Evolutionary conservation across 306 rosid species (phyloP).

Genomic region (Morella rubra): DNA sequence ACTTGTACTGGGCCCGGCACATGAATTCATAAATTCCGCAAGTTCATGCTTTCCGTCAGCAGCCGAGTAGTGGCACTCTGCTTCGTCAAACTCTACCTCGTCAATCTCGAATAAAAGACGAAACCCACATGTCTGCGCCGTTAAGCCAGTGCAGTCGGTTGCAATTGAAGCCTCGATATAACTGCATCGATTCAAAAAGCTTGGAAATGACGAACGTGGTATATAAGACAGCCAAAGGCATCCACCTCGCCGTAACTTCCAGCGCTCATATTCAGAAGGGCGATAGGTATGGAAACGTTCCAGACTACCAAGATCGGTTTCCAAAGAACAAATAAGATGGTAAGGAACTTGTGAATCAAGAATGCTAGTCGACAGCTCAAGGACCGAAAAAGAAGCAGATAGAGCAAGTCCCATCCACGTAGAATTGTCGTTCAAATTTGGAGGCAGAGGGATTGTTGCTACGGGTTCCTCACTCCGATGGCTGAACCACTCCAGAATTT

Average conservation of each 20-base stretch:
- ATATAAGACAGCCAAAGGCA: constrained; percentile 32
- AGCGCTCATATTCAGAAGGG: not conserved
- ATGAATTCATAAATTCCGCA: no score
- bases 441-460: no score
- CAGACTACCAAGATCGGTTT: not conserved
- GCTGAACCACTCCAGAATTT: constrained; percentile 11
- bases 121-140: constrained; percentile 5
- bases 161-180: constrained; percentile 18
- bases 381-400: no score
- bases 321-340: not conserved
- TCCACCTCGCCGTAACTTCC: not conserved
- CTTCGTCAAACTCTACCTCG: constrained; percentile 7
- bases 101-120: not conserved
- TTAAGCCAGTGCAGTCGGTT: constrained; percentile 14
- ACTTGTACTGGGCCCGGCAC: no score
- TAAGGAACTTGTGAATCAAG: no score
- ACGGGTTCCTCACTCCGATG: not conserved
- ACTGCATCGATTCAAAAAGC: not conserved
- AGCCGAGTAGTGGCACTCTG: not conserved
- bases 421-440: no score
- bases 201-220: constrained; percentile 14
- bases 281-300: constrained; percentile 11
- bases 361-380: no score
- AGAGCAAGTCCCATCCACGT: no score
- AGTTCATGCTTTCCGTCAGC: no score